Conservation (phyloP, 169 alveolate genomes). For the Plasmodium gonderi region DNA sequence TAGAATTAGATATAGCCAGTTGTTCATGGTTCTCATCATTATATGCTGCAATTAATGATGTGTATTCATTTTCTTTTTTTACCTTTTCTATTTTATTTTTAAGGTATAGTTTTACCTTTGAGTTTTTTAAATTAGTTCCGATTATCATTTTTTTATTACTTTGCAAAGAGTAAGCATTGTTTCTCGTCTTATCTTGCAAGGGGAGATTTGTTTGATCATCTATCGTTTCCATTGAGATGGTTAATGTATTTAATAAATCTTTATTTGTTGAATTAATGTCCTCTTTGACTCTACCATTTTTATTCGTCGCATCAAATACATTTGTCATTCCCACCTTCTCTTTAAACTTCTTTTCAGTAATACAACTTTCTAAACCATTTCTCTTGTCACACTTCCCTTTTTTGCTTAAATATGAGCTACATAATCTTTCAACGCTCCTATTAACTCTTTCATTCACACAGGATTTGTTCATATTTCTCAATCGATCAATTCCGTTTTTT, state of each 20-base stretch:
- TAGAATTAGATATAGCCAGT: background rate
- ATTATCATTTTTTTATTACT: conserved; percentile 18
- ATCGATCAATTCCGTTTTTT: background rate
- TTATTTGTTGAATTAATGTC: background rate
- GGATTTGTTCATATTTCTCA: background rate
- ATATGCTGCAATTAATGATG: background rate
- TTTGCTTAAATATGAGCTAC: conserved; percentile 4
- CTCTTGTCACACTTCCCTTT: conserved; percentile 1
- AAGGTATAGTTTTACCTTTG: conserved; percentile 31
- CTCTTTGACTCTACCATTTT: background rate
- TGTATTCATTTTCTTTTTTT: conserved; percentile 32
- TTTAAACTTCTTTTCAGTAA: background rate
- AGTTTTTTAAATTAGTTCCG: conserved; percentile 36
- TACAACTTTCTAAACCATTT: background rate
- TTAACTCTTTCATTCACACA: background rate
- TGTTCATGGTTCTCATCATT: background rate
- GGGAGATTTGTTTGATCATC: background rate
- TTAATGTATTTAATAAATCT: background rate
- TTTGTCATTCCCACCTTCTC: background rate
- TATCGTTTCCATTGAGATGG: background rate
- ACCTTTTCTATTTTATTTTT: conserved; percentile 59
- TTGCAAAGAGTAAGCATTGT: background rate
- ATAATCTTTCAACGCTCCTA: background rate
- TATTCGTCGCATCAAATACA: background rate
- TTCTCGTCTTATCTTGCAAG: background rate